Conservation (phyloP, 2,329 filamentous ascomycete species). For the Aspergillaceae sp. region DNA sequence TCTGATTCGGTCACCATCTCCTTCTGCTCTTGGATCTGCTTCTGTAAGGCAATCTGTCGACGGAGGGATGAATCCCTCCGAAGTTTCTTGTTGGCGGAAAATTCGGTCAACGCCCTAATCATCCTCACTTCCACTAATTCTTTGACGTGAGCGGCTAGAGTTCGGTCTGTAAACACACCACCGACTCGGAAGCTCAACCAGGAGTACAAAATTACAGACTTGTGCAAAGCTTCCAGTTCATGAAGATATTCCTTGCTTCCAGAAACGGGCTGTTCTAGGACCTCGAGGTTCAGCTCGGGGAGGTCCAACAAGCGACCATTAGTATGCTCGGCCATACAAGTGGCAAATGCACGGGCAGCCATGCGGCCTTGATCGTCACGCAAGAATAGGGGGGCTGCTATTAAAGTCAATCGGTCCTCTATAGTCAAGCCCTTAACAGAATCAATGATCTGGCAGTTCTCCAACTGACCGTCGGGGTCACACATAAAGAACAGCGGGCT, state of each 20-base stretch:
- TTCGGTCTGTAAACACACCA: slow-evolving; percentile 67
- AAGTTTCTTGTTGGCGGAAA: slow-evolving; percentile 42
- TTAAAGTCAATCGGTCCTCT: slow-evolving; percentile 66
- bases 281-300: slow-evolving; percentile 59
- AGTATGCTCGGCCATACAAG: slow-evolving; percentile 58
- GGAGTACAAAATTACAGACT: slow-evolving; percentile 72
- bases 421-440: slow-evolving; percentile 57
- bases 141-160: slow-evolving; percentile 72
- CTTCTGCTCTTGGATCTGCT: slow-evolving; percentile 24
- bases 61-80: slow-evolving; percentile 30
- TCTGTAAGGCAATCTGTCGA: slow-evolving; percentile 30
- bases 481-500: slow-evolving; percentile 64
- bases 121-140: slow-evolving; percentile 68
- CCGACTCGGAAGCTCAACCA: slow-evolving; percentile 89
- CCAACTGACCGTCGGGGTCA: slow-evolving; percentile 52
- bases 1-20: slow-evolving; percentile 16
- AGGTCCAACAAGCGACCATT: slow-evolving; percentile 65
- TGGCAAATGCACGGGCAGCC: slow-evolving; percentile 57
- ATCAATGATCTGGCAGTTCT: slow-evolving; percentile 67
- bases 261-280: slow-evolving; percentile 53
- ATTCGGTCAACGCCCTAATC: slow-evolving; percentile 50
- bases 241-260: slow-evolving; percentile 51
- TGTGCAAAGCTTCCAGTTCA: slow-evolving; percentile 69
- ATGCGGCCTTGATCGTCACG: slow-evolving; percentile 34
- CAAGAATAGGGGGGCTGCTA: slow-evolving; percentile 59